phyloP scores from a whole-genome alignment of 441 rosid species.

The Gossypium davidsonii region DNA sequence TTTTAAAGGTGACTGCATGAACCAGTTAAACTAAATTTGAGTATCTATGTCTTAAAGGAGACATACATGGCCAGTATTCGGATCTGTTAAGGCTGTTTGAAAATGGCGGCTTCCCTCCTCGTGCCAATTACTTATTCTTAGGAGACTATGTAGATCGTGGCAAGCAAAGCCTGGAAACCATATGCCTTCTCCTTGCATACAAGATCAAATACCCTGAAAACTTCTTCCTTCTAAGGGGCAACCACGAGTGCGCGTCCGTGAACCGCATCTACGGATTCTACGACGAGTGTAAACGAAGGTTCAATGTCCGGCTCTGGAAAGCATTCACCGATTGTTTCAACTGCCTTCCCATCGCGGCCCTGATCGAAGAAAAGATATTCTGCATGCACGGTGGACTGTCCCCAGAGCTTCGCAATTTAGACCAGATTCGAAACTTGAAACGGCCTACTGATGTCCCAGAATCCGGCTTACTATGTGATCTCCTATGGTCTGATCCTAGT shows the following conservation, averaged over 20 bases:
- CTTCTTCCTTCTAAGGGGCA: slow-evolving; percentile 55
- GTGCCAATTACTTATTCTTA: slow-evolving; percentile 53
- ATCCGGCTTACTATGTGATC: slow-evolving; percentile 52
- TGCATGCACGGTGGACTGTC: slow-evolving; percentile 70
- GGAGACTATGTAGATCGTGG: slow-evolving; percentile 67
- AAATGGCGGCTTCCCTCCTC: slow-evolving; percentile 54
- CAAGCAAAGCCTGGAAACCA: slow-evolving; percentile 56
- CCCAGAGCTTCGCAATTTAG: slow-evolving; percentile 42
- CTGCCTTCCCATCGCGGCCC: slow-evolving; percentile 64
- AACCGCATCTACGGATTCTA: slow-evolving; percentile 62
- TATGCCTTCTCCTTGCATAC: slow-evolving; percentile 57
- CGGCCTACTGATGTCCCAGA: slow-evolving; percentile 60
- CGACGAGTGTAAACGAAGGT: slow-evolving; percentile 56
- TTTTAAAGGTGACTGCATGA: neutral
- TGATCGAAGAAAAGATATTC: slow-evolving; percentile 47
- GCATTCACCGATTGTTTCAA: slow-evolving; percentile 53
- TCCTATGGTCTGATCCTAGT: slow-evolving; percentile 61
- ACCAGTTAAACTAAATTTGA: slow-evolving; percentile 8
- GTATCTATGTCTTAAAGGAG: slow-evolving; percentile 24
- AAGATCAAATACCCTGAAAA: slow-evolving; percentile 51
- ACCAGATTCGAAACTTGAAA: slow-evolving; percentile 43
- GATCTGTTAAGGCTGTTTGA: slow-evolving; percentile 59
- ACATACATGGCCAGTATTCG: slow-evolving; percentile 56
- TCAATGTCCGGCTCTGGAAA: slow-evolving; percentile 48
- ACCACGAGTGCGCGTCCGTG: slow-evolving; percentile 57